Conservation (phyloP, 257 asterid genomes). For the Solanum chiquidenum region DNA sequence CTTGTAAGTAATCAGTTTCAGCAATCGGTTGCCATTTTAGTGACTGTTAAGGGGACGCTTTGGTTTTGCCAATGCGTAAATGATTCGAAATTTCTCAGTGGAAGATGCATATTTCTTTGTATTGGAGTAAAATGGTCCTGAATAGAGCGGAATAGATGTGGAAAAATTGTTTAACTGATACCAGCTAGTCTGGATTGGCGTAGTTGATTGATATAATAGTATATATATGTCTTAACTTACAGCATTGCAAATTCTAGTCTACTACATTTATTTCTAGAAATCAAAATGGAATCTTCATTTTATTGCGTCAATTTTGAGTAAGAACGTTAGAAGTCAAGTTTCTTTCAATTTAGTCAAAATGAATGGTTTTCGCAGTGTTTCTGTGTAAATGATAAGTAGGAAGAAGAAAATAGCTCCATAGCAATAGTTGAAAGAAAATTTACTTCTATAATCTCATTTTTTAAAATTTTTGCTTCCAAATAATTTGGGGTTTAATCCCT, state of each 20-base stretch:
- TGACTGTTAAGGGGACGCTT: neutral
- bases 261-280: neutral
- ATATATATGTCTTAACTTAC: neutral
- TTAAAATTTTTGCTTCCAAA: too few species aligned
- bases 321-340: neutral
- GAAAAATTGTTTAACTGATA: neutral
- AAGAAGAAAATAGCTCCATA: neutral
- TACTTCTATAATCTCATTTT: neutral
- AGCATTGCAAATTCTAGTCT: neutral
- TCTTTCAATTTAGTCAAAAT: neutral
- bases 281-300: neutral
- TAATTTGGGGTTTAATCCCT: neutral
- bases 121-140: neutral
- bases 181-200: neutral
- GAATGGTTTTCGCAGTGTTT: neutral
- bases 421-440: neutral
- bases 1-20: neutral
- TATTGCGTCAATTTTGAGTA: neutral
- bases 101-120: neutral
- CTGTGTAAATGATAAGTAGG: neutral
- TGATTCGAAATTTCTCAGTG: neutral
- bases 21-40: neutral
- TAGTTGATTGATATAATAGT: neutral
- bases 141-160: neutral
- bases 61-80: neutral